Evolutionary conservation across 2,329 filamentous ascomycete species (phyloP).

Genomic region (Colletotrichum higginsianum): DNA sequence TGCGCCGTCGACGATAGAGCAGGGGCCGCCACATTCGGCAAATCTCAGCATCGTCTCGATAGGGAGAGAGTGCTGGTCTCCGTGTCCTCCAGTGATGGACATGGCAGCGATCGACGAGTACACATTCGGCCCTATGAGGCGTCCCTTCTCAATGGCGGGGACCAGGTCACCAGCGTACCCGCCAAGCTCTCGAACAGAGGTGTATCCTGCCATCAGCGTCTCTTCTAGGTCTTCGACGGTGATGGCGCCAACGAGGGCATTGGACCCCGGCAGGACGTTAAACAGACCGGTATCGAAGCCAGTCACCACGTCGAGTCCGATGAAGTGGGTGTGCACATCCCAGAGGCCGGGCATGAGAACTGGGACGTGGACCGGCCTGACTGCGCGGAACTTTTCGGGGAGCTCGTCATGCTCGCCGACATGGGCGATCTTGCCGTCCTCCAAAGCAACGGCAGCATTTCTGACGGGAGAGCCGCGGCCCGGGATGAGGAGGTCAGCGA

Average conservation of each 20-base stretch:
- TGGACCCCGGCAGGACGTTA: conserved; percentile 45
- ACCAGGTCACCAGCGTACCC: conserved; percentile 62
- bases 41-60: conserved; percentile 51
- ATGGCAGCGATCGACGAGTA: conserved; percentile 62
- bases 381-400: conserved; percentile 50
- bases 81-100: conserved; percentile 65
- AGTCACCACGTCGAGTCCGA: conserved; percentile 50
- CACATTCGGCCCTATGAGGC: conserved; percentile 63
- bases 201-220: conserved; percentile 64
- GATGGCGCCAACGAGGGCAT: conserved; percentile 56
- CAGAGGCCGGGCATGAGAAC: conserved; percentile 67
- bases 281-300: conserved; percentile 40
- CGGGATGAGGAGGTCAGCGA: conserved; percentile 60
- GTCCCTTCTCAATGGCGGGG: conserved; percentile 59
- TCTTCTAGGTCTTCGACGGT: conserved; percentile 57
- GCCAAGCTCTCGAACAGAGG: conserved; percentile 64
- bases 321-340: conserved; percentile 67
- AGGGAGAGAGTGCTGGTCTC: conserved; percentile 59
- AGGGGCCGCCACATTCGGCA: conserved; percentile 50
- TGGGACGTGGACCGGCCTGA: conserved; percentile 53
- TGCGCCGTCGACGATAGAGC: conserved; percentile 61
- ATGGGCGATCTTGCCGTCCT: conserved; percentile 57
- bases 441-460: conserved; percentile 56
- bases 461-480: conserved; percentile 60
- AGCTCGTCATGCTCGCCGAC: conserved; percentile 52